Evolutionary conservation across 257 asterid genomes (phyloP), one percentile per base, ranked within the genome.

Genomic region (Ballota nigra): DNA sequence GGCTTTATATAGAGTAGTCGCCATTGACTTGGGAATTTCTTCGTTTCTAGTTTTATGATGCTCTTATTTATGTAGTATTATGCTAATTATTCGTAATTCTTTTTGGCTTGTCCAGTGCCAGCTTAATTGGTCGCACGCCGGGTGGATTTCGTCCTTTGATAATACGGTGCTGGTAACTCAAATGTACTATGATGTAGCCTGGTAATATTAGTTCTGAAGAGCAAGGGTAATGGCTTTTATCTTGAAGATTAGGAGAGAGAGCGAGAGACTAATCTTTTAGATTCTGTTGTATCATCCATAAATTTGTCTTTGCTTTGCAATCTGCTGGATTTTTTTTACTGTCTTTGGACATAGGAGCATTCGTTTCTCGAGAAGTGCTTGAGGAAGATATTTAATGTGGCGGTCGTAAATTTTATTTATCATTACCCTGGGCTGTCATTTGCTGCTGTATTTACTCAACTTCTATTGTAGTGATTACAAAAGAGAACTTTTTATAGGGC

Each of bases 81-180:
- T 15, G 15, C 40, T 3, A 13, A 28, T 16, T 36, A 63, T 23
- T 29, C 53, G 29, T n/a, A 41, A 5, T 18, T 61, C 41, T 1
- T 29, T 29, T 63, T 58, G 36, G n/a, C 61, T 28, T n/a, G 6
- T 52, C 15, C 83, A 79, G 83, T 79, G 83, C 83, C 83, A 7
- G 51, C 83, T 36, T 79, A 61, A 71, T 53, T 55, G 22, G 56
- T 45, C 20, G 59, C 4, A 20, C 63, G 41, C 45, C 4, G 63
- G 12, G 19, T 43, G 70, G 38, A 3, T 20, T 53, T 19, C 26
- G 60, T 20, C 55, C 43, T 62, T n/a, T 40, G 63, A 28, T 26
- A 5, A 41, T 13, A 16, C 0, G 59, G 53, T 28, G 31, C 15
- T 64, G 69, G 29, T 22, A 41, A 41, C 34, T 53, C 60, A 0